phyloP scores from a whole-genome alignment of 108 stramenopile species.

The Nitzschia sp. region DNA sequence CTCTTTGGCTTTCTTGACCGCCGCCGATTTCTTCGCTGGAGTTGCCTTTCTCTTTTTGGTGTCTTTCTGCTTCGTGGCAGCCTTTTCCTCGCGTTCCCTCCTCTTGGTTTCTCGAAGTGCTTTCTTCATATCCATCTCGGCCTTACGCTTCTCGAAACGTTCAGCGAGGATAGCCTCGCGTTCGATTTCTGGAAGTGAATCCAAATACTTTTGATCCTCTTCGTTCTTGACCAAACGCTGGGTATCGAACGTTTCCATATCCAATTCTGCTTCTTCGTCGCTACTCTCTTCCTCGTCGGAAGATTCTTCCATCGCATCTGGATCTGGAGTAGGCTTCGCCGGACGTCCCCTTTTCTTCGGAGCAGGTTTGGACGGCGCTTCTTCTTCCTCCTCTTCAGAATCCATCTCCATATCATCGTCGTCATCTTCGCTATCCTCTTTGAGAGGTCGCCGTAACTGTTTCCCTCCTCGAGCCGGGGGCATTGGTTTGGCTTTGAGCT shows the following conservation, averaged over 20 bases:
- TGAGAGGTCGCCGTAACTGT: conserved; percentile 25
- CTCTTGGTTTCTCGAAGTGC: conserved; percentile 77
- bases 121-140: conserved; percentile 81
- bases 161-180: conserved; percentile 88
- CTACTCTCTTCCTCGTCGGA: conserved; percentile 47
- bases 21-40: conserved; percentile 27
- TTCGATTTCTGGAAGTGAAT: conserved; percentile 81
- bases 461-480: conserved; percentile 28
- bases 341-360: conserved; percentile 28
- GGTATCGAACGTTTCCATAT: conserved; percentile 78
- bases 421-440: conserved; percentile 23
- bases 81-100: conserved; percentile 51
- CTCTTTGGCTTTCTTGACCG: conserved; percentile 34
- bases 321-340: conserved; percentile 29
- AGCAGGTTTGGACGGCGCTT: conserved; percentile 23
- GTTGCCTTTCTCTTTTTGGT: conserved; percentile 51
- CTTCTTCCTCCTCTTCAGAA: conserved; percentile 55
- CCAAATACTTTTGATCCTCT: conserved; percentile 78
- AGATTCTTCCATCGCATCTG: conserved; percentile 48
- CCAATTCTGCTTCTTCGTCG: conserved; percentile 80
- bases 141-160: conserved; percentile 86
- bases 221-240: conserved; percentile 73
- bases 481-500: neutral
- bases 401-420: conserved; percentile 40
- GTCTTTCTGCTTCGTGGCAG: conserved; percentile 31